Conservation (phyloP, 2,329 filamentous ascomycete genomes). For the Emergomyces africanus region DNA sequence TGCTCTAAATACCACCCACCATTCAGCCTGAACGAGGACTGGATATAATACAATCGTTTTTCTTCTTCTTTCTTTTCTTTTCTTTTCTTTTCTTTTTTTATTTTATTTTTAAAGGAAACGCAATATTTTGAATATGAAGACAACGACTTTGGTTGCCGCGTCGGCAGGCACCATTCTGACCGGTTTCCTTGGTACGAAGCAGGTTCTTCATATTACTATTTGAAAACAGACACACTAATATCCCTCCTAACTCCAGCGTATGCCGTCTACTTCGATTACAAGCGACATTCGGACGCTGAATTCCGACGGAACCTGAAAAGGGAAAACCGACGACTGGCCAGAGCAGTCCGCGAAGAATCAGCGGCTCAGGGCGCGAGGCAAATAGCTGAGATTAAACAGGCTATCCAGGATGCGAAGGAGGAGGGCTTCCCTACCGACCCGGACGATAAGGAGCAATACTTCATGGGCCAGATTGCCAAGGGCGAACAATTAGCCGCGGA, state of each 20-base stretch:
- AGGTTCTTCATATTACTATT: background rate
- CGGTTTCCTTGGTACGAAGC: conserved; percentile 39
- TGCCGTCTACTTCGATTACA: conserved; percentile 55
- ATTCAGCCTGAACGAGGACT: background rate
- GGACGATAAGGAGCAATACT: conserved; percentile 90
- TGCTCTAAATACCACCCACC: background rate
- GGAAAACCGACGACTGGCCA: conserved; percentile 35
- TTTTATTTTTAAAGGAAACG: background rate
- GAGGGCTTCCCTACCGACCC: conserved; percentile 84
- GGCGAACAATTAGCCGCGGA: conserved; percentile 58
- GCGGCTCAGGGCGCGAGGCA: conserved; percentile 34
- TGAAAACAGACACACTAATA: conserved; percentile 5
- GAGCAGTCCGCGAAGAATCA: conserved; percentile 35
- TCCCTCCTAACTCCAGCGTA: conserved; percentile 35
- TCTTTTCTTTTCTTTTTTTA: no score
- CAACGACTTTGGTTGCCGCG: conserved; percentile 46
- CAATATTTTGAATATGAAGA: conserved; percentile 28
- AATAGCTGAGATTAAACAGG: conserved; percentile 56
- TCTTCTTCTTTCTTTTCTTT: no score
- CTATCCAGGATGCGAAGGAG: conserved; percentile 69
- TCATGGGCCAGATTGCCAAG: conserved; percentile 86
- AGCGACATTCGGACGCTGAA: conserved; percentile 48
- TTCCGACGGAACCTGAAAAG: conserved; percentile 47
- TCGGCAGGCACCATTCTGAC: conserved; percentile 46
- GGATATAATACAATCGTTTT: no score